Evolutionary conservation across 2,329 filamentous ascomycete genomes (phyloP).

Genomic region (Thielaviopsis punctulata): DNA sequence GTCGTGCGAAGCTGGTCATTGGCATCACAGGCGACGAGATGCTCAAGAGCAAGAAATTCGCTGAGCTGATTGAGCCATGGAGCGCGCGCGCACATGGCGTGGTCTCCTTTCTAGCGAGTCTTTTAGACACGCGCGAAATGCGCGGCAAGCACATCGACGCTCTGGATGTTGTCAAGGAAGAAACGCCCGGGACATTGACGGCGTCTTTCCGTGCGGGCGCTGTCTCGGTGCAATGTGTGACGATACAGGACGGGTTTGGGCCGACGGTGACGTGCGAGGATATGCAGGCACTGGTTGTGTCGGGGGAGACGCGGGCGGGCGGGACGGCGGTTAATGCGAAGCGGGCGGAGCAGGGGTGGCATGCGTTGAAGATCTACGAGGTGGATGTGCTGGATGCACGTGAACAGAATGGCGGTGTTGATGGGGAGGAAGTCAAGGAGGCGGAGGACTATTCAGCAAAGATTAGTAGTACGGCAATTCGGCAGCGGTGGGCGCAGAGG

Average conservation of each 20-base stretch:
- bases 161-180: neutral
- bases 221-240: slow-evolving; percentile 58
- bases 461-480: slow-evolving; percentile 81
- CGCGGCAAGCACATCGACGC: neutral
- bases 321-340: slow-evolving; percentile 77
- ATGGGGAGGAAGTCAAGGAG: slow-evolving; percentile 19
- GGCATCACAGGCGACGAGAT: slow-evolving; percentile 82
- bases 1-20: slow-evolving; percentile 44
- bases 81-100: slow-evolving; percentile 50
- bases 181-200: slow-evolving; percentile 11
- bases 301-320: slow-evolving; percentile 70
- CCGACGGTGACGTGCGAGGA: slow-evolving; percentile 71
- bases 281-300: slow-evolving; percentile 70
- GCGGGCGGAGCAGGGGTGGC: slow-evolving; percentile 60
- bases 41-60: slow-evolving; percentile 76
- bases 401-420: slow-evolving; percentile 26
- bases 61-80: slow-evolving; percentile 69
- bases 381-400: slow-evolving; percentile 66
- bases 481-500: slow-evolving; percentile 29
- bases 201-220: slow-evolving; percentile 40
- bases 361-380: slow-evolving; percentile 60
- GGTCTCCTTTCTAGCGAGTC: slow-evolving; percentile 45
- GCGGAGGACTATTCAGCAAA: slow-evolving; percentile 57
- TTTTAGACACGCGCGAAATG: slow-evolving; percentile 18
- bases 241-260: slow-evolving; percentile 77